These are phyloP conservation scores for Eutrema salsugineum DNA, from an alignment of 441 rosid species.

Conservation along the genomic window DNA sequence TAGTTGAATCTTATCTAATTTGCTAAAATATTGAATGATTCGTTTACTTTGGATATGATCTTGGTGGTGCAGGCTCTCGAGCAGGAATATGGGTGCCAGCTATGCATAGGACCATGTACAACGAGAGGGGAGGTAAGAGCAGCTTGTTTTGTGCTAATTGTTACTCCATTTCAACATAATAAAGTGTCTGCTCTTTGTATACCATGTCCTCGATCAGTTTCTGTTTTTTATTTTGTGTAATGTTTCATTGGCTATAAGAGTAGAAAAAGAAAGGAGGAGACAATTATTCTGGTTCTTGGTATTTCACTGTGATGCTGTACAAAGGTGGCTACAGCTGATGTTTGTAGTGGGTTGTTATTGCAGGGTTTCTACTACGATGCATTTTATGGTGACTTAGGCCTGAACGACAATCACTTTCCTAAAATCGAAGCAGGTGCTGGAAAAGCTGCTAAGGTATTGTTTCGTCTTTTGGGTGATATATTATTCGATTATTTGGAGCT, in stretches of 20 bases:
- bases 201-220: background rate
- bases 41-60: background rate
- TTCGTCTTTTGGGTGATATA: constrained; percentile 5
- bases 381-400: constrained; percentile 79
- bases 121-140: constrained; percentile 88
- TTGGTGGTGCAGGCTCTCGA: constrained; percentile 67
- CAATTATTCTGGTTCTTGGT: background rate
- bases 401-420: constrained; percentile 84
- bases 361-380: constrained; percentile 99
- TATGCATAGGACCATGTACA: constrained; percentile 98
- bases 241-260: background rate
- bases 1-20: background rate
- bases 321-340: background rate
- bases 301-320: background rate
- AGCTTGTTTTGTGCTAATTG: background rate
- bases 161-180: background rate
- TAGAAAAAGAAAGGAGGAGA: background rate
- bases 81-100: constrained; percentile 80
- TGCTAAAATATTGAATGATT: background rate
- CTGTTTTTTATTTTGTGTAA: background rate
- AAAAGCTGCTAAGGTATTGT: constrained; percentile 74
- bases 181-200: background rate
- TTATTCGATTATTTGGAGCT: background rate
- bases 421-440: constrained; percentile 61
- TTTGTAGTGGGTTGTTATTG: constrained; percentile 13